Evolutionary conservation across 495 filamentous ascomycete species (phyloP).

Genomic region (Penicillium ochrochloron): DNA sequence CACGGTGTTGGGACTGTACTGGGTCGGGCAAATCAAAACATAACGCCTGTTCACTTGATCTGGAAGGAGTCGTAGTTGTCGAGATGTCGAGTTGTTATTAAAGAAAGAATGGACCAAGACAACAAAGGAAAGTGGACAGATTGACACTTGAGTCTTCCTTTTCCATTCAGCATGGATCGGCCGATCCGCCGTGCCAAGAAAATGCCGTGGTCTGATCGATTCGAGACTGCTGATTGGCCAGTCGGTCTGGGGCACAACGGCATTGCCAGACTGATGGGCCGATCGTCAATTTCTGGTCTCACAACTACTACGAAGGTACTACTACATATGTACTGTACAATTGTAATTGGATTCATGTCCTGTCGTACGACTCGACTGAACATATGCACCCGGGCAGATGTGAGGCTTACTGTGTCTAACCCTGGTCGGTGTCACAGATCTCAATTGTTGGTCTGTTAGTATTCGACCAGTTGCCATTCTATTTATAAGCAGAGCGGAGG

Average conservation of each 20-base stretch:
- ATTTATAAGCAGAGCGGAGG: neutral
- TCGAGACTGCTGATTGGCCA: constrained; percentile 13
- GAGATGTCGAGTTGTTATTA: neutral
- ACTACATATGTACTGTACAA: neutral
- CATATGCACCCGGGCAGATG: neutral
- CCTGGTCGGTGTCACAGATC: neutral
- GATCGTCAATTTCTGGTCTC: neutral
- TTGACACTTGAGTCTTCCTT: constrained; percentile 32
- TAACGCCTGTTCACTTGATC: neutral
- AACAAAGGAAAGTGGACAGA: constrained; percentile 39
- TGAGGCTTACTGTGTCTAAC: neutral
- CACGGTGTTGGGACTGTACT: neutral
- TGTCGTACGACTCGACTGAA: neutral
- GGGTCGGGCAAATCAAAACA: neutral
- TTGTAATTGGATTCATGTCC: neutral
- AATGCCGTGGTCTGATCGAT: constrained; percentile 15
- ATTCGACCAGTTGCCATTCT: neutral
- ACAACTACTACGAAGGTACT: neutral
- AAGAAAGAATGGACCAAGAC: constrained; percentile 15
- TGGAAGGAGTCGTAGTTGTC: neutral
- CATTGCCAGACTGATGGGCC: constrained; percentile 1
- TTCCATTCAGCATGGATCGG: constrained; percentile 19
- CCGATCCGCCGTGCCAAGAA: constrained; percentile 16
- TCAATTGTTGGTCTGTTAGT: neutral
- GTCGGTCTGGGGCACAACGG: neutral